Evolutionary conservation across 179 eudicot species (phyloP), one percentile per base, ranked within the genome.

Genomic region (Gypsophila paniculata): DNA sequence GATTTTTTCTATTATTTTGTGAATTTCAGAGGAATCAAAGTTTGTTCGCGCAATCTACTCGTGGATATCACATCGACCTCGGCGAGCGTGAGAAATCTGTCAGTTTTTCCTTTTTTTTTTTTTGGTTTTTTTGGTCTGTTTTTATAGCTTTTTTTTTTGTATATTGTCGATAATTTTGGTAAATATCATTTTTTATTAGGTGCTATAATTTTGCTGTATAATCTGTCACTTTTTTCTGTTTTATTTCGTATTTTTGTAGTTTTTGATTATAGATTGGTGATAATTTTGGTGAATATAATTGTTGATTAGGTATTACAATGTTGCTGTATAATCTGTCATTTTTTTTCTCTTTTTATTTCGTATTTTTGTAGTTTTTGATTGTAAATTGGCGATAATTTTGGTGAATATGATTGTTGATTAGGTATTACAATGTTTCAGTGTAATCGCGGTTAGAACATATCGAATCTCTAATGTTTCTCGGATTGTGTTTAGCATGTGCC

Each of bases 21-120:
- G 12, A 74, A 12, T 21, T 1, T 15, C 73, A 79, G 89, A 80
- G 63, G 65, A 58, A 65, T 15, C 81, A 78, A 53, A 86, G 65
- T 73, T 77, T 86, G 8, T 55, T 81, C 15, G 78, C 76, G 66
- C 80, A 71, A 25, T 65, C 83, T 6, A 81, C 79, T 25, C 88
- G 96, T 39, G 88, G 83, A 8, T 79, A 79, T 65, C 98, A 87
- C 77, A 68, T 87, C 61, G 90, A 90, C 65, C 91, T 86, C 15
- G 98, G 90, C 14, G 75, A 85, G 73, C 96, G 98, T 76, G 98
- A 92, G 82, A 90, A 88, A 80, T 92, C 91, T 72, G 98, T 92
- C 53, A 77, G 92, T 87, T 65, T 46, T 17, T 23, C 26, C 49
- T 63, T 46, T 48, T 23, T 26, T 25, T 64, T 53, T 8, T 29